Evolutionary conservation across 495 filamentous ascomycete species (phyloP).

Genomic region (Xylaria scruposa): DNA sequence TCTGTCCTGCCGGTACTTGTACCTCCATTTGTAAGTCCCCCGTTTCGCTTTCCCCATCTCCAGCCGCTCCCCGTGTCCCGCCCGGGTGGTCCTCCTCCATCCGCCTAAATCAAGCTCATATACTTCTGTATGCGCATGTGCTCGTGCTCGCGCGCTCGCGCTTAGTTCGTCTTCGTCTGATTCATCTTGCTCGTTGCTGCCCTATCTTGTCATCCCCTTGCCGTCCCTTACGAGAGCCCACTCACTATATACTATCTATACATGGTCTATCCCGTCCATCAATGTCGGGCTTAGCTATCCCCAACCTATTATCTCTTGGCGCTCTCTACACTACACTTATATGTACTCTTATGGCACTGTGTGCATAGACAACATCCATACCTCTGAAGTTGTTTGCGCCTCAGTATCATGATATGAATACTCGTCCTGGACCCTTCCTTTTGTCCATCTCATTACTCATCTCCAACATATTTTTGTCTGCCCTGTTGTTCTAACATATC

Average conservation of each 20-base stretch:
- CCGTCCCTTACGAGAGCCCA: slow-evolving; percentile 11
- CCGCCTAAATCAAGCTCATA: slow-evolving; percentile 19
- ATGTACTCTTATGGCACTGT: neutral
- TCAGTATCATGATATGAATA: slow-evolving; percentile 13
- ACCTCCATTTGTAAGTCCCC: slow-evolving; percentile 15
- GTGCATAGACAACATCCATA: neutral
- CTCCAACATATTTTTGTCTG: neutral
- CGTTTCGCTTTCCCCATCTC: slow-evolving; percentile 6
- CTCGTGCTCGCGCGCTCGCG: slow-evolving; percentile 26
- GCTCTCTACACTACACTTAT: neutral
- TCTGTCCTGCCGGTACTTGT: slow-evolving; percentile 18
- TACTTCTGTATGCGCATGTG: neutral
- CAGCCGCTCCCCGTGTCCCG: slow-evolving; percentile 5
- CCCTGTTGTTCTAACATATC: slow-evolving; percentile 18
- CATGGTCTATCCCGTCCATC: neutral
- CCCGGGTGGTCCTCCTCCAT: slow-evolving; percentile 17
- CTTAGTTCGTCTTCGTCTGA: slow-evolving; percentile 8
- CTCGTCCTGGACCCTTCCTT: neutral
- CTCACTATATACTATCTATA: slow-evolving; percentile 3
- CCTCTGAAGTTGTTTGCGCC: slow-evolving; percentile 5
- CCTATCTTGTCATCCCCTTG: neutral
- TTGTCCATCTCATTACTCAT: neutral
- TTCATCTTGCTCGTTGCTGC: neutral
- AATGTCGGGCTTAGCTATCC: slow-evolving; percentile 13
- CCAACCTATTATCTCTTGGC: slow-evolving; percentile 9